Conservation (phyloP, 805 yeast genomes). For the Millerozyma miso region DNA sequence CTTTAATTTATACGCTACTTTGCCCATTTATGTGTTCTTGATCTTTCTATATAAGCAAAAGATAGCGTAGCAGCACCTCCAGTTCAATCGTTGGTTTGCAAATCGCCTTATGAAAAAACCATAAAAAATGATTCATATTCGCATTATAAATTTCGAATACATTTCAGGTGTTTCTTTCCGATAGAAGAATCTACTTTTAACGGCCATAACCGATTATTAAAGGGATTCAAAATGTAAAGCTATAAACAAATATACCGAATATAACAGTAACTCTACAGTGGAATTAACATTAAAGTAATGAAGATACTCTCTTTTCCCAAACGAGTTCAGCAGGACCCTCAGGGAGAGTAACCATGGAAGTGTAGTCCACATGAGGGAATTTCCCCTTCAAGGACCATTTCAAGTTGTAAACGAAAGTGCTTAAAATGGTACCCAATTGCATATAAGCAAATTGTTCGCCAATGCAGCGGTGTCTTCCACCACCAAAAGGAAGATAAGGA, state of each 20-base stretch:
- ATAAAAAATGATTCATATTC: constrained; percentile 2
- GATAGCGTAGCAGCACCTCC: background rate
- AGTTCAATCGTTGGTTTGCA: background rate
- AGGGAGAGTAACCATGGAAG: constrained; percentile 93
- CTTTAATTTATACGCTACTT: constrained; percentile 38
- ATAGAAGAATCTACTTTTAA: too few relatives aligned
- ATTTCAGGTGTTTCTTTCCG: too few relatives aligned
- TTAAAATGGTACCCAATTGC: constrained; percentile 82
- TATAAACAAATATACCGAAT: background rate
- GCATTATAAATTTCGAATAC: background rate
- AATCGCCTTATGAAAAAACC: background rate
- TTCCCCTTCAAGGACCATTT: constrained; percentile 59
- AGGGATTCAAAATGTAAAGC: background rate
- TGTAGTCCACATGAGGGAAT: constrained; percentile 70
- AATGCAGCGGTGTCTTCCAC: constrained; percentile 98
- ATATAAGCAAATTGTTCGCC: constrained; percentile 97
- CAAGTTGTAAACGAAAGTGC: constrained; percentile 68
- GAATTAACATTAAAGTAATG: constrained; percentile 17
- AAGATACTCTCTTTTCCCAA: constrained; percentile 64
- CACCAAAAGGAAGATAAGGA: constrained; percentile 97
- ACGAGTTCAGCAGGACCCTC: constrained; percentile 63
- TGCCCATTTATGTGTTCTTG: constrained; percentile 2
- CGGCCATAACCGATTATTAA: too few relatives aligned
- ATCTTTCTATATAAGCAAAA: background rate
- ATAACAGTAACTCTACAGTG: background rate